These are phyloP conservation scores for Tilletia indica DNA, from an alignment of 1,284 basidiomycete genomes.

Conservation along the genomic window DNA sequence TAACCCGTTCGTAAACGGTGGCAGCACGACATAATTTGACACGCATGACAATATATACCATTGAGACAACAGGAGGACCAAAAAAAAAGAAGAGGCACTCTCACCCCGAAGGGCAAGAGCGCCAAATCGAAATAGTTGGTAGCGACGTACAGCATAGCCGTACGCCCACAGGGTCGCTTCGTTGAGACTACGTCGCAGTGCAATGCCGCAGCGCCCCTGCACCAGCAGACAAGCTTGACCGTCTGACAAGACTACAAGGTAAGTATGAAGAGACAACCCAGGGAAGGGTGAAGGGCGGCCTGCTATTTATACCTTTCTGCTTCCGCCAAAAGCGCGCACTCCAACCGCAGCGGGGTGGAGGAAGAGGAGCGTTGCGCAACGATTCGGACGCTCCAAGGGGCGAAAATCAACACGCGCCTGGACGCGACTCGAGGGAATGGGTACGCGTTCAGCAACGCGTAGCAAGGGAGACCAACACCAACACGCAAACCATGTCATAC, in stretches of 20 bases:
- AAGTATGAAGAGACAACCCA: neutral
- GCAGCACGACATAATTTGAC: too few relatives aligned
- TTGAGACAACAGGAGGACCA: neutral
- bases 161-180: neutral
- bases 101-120: neutral
- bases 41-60: neutral
- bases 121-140: slow-evolving; percentile 4
- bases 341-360: too few relatives aligned
- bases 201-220: neutral
- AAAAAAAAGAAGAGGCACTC: slow-evolving; percentile 3
- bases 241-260: slow-evolving; percentile 14
- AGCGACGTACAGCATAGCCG: slow-evolving; percentile 11
- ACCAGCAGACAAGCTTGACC: slow-evolving; percentile 7
- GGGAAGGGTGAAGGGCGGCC: slow-evolving; percentile 5
- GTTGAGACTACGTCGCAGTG: slow-evolving; percentile 14
- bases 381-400: neutral
- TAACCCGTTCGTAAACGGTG: too few relatives aligned
- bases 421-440: neutral
- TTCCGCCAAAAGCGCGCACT: neutral
- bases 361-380: slow-evolving; percentile 11
- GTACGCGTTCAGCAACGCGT: neutral
- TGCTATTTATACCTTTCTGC: neutral
- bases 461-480: slow-evolving; percentile 5
- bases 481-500: slow-evolving; percentile 25
- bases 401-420: slow-evolving; percentile 1